These are phyloP conservation scores for Solanum chmielewskii DNA, from an alignment of 257 asterid genomes.

Conservation along the genomic window DNA sequence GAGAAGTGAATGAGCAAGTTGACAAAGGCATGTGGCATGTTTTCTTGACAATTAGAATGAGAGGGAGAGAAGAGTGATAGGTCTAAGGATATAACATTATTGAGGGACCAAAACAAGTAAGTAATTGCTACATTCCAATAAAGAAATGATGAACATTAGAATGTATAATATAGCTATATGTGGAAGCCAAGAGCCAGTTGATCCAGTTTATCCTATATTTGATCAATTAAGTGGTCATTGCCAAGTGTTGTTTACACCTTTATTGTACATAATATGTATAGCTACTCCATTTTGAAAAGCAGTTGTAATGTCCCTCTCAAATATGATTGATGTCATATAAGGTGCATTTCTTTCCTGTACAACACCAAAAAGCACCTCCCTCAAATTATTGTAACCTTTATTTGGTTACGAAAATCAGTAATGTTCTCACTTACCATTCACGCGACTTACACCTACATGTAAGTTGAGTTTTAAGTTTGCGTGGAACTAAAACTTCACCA, in stretches of 20 bases:
- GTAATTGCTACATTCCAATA: background rate
- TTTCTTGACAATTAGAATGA: background rate
- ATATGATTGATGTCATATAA: background rate
- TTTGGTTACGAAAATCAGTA: background rate
- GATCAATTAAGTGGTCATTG: background rate
- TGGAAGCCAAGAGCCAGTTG: constrained; percentile 1
- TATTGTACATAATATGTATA: background rate
- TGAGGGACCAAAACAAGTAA: background rate
- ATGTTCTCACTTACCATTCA: background rate
- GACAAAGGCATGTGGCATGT: background rate
- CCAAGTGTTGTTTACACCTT: background rate
- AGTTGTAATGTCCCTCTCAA: background rate
- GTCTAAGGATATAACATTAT: background rate
- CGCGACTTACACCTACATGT: background rate
- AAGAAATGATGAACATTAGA: background rate
- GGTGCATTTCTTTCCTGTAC: background rate
- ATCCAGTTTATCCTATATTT: background rate
- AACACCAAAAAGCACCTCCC: background rate
- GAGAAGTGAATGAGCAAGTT: background rate
- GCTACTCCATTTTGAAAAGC: background rate
- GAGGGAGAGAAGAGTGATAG: background rate
- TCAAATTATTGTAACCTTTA: background rate
- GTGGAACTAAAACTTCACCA: background rate
- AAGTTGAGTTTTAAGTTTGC: background rate
- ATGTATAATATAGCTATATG: background rate